These are phyloP conservation scores for Microsporum audouinii DNA, from an alignment of 2,329 filamentous ascomycete genomes.

Conservation along the genomic window DNA sequence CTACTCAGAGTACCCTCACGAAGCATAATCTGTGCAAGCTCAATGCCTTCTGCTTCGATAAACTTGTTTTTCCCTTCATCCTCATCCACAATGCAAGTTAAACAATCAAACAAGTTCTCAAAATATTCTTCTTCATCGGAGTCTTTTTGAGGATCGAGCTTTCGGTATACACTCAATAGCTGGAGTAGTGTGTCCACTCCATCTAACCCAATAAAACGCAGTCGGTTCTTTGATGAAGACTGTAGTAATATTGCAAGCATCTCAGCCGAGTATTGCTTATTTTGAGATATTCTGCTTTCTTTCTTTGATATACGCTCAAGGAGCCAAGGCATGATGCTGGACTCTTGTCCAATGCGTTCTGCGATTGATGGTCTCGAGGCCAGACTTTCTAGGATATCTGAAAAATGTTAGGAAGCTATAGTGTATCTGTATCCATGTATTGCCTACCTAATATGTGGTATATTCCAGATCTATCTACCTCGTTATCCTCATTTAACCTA, in stretches of 20 bases:
- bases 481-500: constrained; percentile 61
- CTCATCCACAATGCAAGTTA: constrained; percentile 72
- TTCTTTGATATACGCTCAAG: constrained; percentile 58
- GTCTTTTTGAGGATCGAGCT: constrained; percentile 72
- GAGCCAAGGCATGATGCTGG: constrained; percentile 63
- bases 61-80: constrained; percentile 66
- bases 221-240: constrained; percentile 55
- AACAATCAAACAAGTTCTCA: constrained; percentile 79
- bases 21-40: constrained; percentile 84
- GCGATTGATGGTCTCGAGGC: constrained; percentile 58
- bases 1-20: constrained; percentile 79
- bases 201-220: constrained; percentile 52
- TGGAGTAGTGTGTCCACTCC: constrained; percentile 72
- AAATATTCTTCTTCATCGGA: constrained; percentile 89
- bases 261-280: constrained; percentile 91
- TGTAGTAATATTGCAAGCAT: constrained; percentile 82
- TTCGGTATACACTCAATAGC: constrained; percentile 71
- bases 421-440: neutral
- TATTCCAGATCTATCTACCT: constrained; percentile 68
- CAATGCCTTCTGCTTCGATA: constrained; percentile 79
- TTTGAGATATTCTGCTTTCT: constrained; percentile 64
- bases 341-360: constrained; percentile 60
- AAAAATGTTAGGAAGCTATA: neutral
- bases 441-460: constrained; percentile 61
- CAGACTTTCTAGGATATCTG: constrained; percentile 69